Base-by-base conservation (phyloP, 2,329 filamentous ascomycete species). In the Cyphellophora europaea region DNA sequence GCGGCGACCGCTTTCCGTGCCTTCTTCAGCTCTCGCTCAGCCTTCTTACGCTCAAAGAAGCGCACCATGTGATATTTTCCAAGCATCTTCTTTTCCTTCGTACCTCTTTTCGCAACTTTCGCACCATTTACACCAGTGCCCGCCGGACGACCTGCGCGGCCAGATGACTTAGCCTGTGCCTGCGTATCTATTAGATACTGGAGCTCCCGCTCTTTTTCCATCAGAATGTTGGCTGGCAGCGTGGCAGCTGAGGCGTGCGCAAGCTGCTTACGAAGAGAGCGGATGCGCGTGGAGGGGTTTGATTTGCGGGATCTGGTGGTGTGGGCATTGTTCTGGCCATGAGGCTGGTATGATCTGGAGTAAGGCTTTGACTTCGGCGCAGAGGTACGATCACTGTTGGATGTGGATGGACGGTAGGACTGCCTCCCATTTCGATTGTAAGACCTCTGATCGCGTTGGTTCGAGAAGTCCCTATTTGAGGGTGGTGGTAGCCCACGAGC, bases 11-110 rank as follows among this genome's bases (percentile, higher is more conserved):
- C 40, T 5, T 15, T 17, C 17, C 19, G 5, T 25, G 19, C 5
- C 23, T 11, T 57, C 51, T 68, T 70, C 35, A 71, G 51, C 35
- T 58, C 57, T 38, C 66, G 55, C 30, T 60, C 59, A 13, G 65
- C 67, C 45, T 68, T 72, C 45, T 69, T 62, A 13, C 46, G 41
- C 38, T 50, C 75, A 42, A 79, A 67, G 50, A 79, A 80, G n/a
- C 75, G 58, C n/a, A 79, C 67, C 57, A 77, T 77, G 51, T 79
- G 75, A 51, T 77, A 80, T 50, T 67, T 70, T 39, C 63, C 63
- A 59, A 77, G 68, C 40, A 70, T 67, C 31, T 62, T 63, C 45
- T 65, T 62, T 45, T 66, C 58, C 46, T 71, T 63, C 35, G 68
- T 65, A 15, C 55, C 53, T 12, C 30, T 16, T 25, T n/a, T 8